Percentiles rank a stretch among this genome's conserved stretches.
phyloP scores from a whole-genome alignment of 2,329 filamentous ascomycete species.

The Xylaria sp. region DNA sequence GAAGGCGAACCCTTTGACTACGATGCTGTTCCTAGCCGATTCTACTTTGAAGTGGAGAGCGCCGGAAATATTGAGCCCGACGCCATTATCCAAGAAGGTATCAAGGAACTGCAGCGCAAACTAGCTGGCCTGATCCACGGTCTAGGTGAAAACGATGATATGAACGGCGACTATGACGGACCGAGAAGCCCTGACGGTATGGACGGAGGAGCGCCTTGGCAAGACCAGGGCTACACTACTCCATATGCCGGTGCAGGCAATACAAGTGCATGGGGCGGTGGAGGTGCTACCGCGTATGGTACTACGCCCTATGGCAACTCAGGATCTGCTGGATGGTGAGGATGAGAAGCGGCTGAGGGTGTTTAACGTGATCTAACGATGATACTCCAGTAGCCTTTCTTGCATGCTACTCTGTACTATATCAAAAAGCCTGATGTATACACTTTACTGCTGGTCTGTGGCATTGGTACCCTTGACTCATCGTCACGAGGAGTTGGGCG shows the following conservation, averaged over 20 bases:
- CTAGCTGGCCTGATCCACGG: conserved; percentile 81
- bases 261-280: conserved; percentile 73
- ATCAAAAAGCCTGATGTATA: conserved; percentile 20
- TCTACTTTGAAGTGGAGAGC: conserved; percentile 95
- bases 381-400: conserved; percentile 23
- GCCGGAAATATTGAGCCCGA: conserved; percentile 90
- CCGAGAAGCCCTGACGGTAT: conserved; percentile 73
- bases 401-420: conserved; percentile 36
- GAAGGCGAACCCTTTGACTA: conserved; percentile 92
- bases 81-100: conserved; percentile 86
- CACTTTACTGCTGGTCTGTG: conserved; percentile 12
- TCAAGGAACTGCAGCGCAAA: conserved; percentile 89
- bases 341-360: conserved; percentile 11
- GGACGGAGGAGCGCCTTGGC: conserved; percentile 66
- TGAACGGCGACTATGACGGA: conserved; percentile 69
- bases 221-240: conserved; percentile 74
- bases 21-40: conserved; percentile 82
- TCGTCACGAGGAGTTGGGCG: conserved; percentile 41
- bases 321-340: conserved; percentile 63
- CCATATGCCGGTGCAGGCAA: conserved; percentile 69
- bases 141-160: conserved; percentile 63
- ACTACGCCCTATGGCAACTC: conserved; percentile 62
- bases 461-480: conserved; percentile 23
- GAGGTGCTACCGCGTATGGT: conserved; percentile 52
- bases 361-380: conserved; percentile 31